Evolutionary conservation across 257 asterid species (phyloP).

Genomic region (Solanum chiquidenum): DNA sequence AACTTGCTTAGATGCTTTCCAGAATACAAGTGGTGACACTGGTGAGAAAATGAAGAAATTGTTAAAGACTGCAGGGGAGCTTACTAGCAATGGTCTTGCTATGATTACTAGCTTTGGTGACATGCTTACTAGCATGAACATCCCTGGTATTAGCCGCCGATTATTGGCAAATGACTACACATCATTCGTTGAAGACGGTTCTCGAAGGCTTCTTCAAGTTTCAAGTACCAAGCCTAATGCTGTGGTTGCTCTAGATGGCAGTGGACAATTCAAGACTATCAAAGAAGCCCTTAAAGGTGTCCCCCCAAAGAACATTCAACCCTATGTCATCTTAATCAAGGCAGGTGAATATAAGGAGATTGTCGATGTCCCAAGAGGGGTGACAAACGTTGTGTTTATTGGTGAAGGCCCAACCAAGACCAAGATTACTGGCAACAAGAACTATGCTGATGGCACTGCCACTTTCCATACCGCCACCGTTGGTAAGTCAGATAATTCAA

Average conservation of each 20-base stretch:
- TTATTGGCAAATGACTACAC: slow-evolving; percentile 4
- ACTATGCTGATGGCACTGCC: not conserved
- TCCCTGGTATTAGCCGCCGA: slow-evolving; percentile 18
- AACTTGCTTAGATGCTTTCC: slow-evolving; percentile 66
- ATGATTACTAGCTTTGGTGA: slow-evolving; percentile 28
- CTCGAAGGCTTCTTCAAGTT: slow-evolving; percentile 16
- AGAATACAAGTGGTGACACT: slow-evolving; percentile 44
- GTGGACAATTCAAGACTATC: slow-evolving; percentile 44
- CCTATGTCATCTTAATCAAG: slow-evolving; percentile 34
- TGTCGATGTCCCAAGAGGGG: slow-evolving; percentile 22
- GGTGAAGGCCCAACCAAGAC: slow-evolving; percentile 36
- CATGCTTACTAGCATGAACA: slow-evolving; percentile 2
- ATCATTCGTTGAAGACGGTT: not conserved
- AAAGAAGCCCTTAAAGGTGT: slow-evolving; percentile 28
- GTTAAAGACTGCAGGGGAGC: slow-evolving; percentile 24
- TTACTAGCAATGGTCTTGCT: slow-evolving; percentile 56
- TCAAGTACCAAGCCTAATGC: slow-evolving; percentile 18
- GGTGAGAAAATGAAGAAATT: slow-evolving; percentile 55
- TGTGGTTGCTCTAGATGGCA: slow-evolving; percentile 61
- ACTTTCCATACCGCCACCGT: slow-evolving; percentile 31
- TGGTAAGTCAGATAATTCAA: slow-evolving; percentile 12
- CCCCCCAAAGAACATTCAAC: slow-evolving; percentile 15
- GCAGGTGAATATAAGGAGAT: slow-evolving; percentile 51
- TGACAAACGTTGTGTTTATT: slow-evolving; percentile 19
- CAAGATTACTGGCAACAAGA: slow-evolving; percentile 20